These are phyloP conservation scores for Leptographium flavum DNA, from an alignment of 2,329 filamentous ascomycete genomes.

Conservation along the genomic window DNA sequence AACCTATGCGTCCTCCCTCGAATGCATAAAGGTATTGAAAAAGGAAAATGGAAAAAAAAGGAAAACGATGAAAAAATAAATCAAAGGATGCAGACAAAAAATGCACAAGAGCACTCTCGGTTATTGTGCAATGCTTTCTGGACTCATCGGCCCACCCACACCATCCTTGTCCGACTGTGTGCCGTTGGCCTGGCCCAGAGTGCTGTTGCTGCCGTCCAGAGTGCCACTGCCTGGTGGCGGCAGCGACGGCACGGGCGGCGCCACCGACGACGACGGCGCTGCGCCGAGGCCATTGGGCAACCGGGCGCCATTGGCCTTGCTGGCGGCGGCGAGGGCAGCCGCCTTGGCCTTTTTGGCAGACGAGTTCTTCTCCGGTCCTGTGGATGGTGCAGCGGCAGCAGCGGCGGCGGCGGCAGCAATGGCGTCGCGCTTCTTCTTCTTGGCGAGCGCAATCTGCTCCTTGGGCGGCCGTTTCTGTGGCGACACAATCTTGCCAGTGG, in stretches of 20 bases:
- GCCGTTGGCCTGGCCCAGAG: constrained; percentile 25
- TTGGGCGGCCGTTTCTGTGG: constrained; percentile 71
- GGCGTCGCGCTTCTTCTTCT: constrained; percentile 64
- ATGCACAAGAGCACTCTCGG: not conserved
- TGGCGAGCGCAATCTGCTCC: constrained; percentile 70
- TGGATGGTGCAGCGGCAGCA: constrained; percentile 15
- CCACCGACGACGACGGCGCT: not conserved
- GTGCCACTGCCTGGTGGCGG: constrained; percentile 6
- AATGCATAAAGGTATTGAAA: not conserved
- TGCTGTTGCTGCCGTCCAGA: constrained; percentile 21
- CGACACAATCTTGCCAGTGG: constrained; percentile 73
- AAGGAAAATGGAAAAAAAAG: not conserved
- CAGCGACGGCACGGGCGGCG: not conserved
- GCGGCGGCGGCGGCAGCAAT: constrained; percentile 14
- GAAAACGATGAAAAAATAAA: not conserved
- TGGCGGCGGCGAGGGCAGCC: not conserved
- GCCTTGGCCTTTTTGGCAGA: constrained; percentile 39
- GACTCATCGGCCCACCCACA: constrained; percentile 67
- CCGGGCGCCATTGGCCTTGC: not conserved
- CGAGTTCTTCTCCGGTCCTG: constrained; percentile 22
- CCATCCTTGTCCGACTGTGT: constrained; percentile 52
- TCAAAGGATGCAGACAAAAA: not conserved
- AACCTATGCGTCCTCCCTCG: not conserved
- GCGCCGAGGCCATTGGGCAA: not conserved
- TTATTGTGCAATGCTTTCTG: constrained; percentile 48